Conservation (phyloP, 2,329 filamentous ascomycete genomes). For the Aspergillus nomiae region DNA sequence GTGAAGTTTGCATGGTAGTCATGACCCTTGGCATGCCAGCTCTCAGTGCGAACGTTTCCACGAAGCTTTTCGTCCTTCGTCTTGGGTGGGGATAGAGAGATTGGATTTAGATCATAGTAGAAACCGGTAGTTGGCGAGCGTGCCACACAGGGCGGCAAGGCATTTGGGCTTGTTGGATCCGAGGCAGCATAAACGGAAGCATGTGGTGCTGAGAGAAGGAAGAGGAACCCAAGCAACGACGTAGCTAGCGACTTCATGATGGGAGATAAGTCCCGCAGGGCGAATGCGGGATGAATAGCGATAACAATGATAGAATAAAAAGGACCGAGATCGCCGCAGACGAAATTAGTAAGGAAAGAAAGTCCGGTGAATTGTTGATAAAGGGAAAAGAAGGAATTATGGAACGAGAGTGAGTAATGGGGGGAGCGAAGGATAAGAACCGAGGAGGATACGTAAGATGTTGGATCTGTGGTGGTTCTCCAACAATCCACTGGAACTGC, state of each 20-base stretch:
- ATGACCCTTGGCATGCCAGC: conserved; percentile 52
- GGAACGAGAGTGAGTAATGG: background rate
- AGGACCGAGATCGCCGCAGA: background rate
- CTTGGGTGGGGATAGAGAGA: conserved; percentile 54
- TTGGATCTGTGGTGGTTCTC: background rate
- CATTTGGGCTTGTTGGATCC: conserved; percentile 44
- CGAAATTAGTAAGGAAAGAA: background rate
- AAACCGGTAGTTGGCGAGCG: conserved; percentile 61
- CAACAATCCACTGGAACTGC: background rate
- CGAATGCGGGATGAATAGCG: conserved; percentile 6
- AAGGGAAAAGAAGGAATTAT: background rate
- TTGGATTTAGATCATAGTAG: conserved; percentile 64
- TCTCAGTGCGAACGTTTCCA: conserved; percentile 43
- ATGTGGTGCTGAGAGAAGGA: conserved; percentile 37
- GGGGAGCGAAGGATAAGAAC: background rate
- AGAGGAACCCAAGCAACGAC: conserved; percentile 32
- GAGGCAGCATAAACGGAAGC: conserved; percentile 35
- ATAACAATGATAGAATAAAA: conserved; percentile 5
- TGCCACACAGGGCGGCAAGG: conserved; percentile 62
- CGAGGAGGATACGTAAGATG: background rate
- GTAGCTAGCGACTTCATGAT: conserved; percentile 39
- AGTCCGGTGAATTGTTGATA: background rate
- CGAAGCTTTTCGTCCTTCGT: conserved; percentile 41
- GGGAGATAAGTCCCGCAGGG: conserved; percentile 14
- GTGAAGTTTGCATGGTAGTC: conserved; percentile 55